A percentile compares a stretch with the other conserved stretches of the same genome.
These are phyloP conservation scores for Colletotrichum tropicale DNA, from an alignment of 2,329 filamentous ascomycete genomes.

Conservation along the genomic window DNA sequence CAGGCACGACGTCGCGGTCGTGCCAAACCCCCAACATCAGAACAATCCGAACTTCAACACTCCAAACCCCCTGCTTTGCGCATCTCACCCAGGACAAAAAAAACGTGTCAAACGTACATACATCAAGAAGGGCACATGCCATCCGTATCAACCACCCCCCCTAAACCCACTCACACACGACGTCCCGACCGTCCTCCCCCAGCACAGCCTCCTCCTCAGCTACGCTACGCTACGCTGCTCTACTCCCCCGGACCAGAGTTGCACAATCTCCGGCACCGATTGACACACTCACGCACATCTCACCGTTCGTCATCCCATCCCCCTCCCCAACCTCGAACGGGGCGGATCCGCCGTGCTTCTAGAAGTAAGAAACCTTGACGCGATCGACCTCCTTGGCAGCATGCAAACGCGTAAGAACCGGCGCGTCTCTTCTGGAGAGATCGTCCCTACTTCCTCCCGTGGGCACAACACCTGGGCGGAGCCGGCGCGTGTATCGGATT, in stretches of 20 bases:
- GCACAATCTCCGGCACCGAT: not conserved
- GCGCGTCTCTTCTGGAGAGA: not conserved
- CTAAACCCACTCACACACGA: not conserved
- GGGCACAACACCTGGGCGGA: not conserved
- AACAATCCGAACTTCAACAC: not conserved
- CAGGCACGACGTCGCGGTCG: not conserved
- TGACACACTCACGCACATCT: not conserved
- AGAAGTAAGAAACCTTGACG: constrained; percentile 1
- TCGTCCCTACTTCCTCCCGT: not conserved
- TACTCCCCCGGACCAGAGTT: not conserved
- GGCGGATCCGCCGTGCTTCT: not conserved
- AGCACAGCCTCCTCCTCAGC: not conserved
- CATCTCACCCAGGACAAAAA: not conserved
- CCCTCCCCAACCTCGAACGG: not conserved
- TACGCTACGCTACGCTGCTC: not conserved
- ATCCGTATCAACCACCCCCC: not conserved
- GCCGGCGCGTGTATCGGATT: not conserved
- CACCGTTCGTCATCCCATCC: constrained; percentile 5
- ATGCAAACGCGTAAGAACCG: not conserved
- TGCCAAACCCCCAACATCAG: not conserved
- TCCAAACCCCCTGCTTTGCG: not conserved
- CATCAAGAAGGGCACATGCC: not conserved
- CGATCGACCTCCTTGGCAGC: constrained; percentile 1
- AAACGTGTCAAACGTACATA: not conserved
- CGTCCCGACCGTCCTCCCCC: not conserved